phyloP scores from a whole-genome alignment of 768 basidiomycete genomes.

The Kockovaella imperatae region DNA sequence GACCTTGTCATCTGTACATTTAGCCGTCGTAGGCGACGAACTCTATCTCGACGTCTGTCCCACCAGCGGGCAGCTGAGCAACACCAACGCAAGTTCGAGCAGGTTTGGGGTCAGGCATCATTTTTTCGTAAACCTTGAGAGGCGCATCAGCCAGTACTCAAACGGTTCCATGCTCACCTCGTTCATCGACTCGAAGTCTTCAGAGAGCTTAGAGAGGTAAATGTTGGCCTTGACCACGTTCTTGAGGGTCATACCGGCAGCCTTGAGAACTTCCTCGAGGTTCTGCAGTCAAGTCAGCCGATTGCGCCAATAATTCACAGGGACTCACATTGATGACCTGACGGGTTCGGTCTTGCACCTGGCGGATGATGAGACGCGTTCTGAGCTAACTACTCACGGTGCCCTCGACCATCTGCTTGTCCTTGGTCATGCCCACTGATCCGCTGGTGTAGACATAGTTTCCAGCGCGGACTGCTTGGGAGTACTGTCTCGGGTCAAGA shows the following conservation, averaged over 20 bases:
- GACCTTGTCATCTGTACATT: background rate
- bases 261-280: slow-evolving; percentile 38
- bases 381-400: slow-evolving; percentile 21
- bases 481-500: slow-evolving; percentile 20
- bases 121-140: slow-evolving; percentile 31
- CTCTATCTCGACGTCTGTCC: slow-evolving; percentile 42
- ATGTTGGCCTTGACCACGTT: slow-evolving; percentile 42
- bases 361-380: too few species aligned
- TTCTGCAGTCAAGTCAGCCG: slow-evolving; percentile 12
- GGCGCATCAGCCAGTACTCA: background rate
- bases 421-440: slow-evolving; percentile 40
- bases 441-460: slow-evolving; percentile 37
- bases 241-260: slow-evolving; percentile 29
- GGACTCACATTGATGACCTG: slow-evolving; percentile 33
- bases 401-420: slow-evolving; percentile 38
- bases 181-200: slow-evolving; percentile 35
- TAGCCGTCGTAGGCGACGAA: slow-evolving; percentile 38
- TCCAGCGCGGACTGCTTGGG: slow-evolving; percentile 39
- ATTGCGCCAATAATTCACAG: background rate
- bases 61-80: slow-evolving; percentile 35
- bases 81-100: slow-evolving; percentile 42
- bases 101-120: slow-evolving; percentile 42
- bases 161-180: slow-evolving; percentile 15
- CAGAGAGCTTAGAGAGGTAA: slow-evolving; percentile 37
- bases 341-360: slow-evolving; percentile 38